Evolutionary conservation across 116 monocot genomes (phyloP), one percentile per base, ranked within the genome.

Genomic region (Zostera marina): DNA sequence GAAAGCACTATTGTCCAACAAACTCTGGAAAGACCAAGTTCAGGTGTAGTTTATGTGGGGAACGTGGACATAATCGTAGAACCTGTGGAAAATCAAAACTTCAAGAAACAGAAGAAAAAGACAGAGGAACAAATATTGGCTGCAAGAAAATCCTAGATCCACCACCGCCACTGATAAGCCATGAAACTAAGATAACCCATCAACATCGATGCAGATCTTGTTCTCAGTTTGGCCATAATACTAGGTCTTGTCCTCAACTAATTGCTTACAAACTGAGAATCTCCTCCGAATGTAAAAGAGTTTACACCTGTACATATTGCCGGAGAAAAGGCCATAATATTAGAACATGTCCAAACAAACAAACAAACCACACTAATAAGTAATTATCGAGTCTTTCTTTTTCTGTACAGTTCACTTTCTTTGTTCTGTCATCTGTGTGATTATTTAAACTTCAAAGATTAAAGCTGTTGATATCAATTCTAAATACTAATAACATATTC

Each of bases 1-100:
- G 96, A 68, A 80, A 57, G 55, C 79, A 84, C 51, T 96, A 96
- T 60, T 96, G 96, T 56, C 76, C 68, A 51, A 47, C 63, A 41
- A 58, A 10, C 63, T 72, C 70, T 53, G 68, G 68, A 22, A 21
- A 59, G 57, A 55, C 66, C 16, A 66, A 45, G 44, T 77, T 79
- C 63, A 24, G 15, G 16, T 62, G 61, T 48, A 11, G 61, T 8
- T n/a, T 62, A 15, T 62, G 61, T 47, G 61, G 61, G 12, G 13
- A 47, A 46, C 22, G 10, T 7, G 61, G 61, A 15, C 61, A 62
- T 20, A 62, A 62, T 26, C 47, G 61, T 38, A 25, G 61, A 48
- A 62, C 61, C 4, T 62, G 61, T 47, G 47, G 47, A 62, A 62
- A 38, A 42, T 6, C 24, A 12, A 47, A 15, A 11, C 11, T 7